Base-by-base conservation (phyloP, 345 rosid genomes). In the Barbarea vulgaris region DNA sequence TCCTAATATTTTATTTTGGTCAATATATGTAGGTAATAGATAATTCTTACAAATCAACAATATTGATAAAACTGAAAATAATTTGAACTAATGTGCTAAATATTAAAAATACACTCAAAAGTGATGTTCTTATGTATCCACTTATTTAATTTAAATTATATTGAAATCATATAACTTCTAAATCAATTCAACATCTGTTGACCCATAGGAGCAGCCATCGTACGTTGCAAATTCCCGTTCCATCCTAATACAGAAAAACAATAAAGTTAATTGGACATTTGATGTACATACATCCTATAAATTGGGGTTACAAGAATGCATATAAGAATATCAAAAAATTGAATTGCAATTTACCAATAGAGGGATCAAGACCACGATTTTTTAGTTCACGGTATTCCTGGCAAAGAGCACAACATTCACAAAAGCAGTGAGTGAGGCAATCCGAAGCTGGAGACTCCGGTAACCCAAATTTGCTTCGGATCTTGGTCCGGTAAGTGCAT, bases 321-420 rank as follows among this genome's bases (percentile, higher is more conserved):
- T 17, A 47, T 3, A 46, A 17, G 22, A 7, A 8, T 47, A 47
- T 17, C 17, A 7, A 47, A 47, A 18, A 7, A 7, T 8, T 0
- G n/a, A n/a, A 9, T 5, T 17, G 25, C 15, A 57, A 2, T 11
- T 57, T 66, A 86, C 96, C 93, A 33, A 88, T 54, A 46, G 93
- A 25, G 18, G 90, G 97, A 60, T 91, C 92, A 53, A 77, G 57
- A 56, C 94, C 92, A 79, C 94, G 84, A 36, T 3, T 74, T 17
- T 84, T 75, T 30, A 90, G 96, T 81, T 90, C 93, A 44, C 91
- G 79, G 64, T 88, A 85, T 25, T 86, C 91, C 73, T 88, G 97
- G 55, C 97, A 88, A 69, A 91, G 90, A 56, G 97, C 92, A 67
- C 97, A 88, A 17, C 71, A 73, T 54, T 88, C 97, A 77, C 68